Evolutionary conservation across 2,329 filamentous ascomycete species (phyloP).

Genomic region (Sporothrix humicola): DNA sequence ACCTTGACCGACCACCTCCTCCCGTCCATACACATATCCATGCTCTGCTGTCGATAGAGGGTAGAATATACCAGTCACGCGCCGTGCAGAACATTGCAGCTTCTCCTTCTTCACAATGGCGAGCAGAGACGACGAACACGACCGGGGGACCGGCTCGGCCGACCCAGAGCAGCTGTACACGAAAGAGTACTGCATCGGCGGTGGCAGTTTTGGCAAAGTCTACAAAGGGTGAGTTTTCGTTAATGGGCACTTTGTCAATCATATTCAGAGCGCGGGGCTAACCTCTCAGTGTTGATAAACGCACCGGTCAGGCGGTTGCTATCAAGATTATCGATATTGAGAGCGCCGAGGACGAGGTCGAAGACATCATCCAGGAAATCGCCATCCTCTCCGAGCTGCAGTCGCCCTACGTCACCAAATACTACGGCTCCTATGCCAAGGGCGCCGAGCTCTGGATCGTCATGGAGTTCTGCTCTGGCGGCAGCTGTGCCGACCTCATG

Average conservation of each 20-base stretch:
- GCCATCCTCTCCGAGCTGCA: conserved; percentile 95
- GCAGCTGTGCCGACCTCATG: conserved; percentile 94
- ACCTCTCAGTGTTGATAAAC: conserved; percentile 79
- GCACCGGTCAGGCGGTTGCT: conserved; percentile 89
- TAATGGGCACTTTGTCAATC: not conserved
- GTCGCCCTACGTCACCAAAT: conserved; percentile 95
- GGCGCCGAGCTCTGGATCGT: conserved; percentile 98
- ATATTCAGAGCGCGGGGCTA: conserved; percentile 23
- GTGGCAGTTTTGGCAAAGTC: conserved; percentile 97
- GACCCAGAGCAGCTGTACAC: conserved; percentile 93
- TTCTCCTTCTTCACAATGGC: conserved; percentile 28
- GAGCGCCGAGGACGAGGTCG: conserved; percentile 97
- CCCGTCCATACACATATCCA: not conserved
- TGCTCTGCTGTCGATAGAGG: conserved; percentile 8
- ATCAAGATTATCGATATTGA: conserved; percentile 99
- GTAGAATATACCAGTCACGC: not conserved
- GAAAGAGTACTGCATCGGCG: conserved; percentile 90
- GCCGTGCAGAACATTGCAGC: not conserved
- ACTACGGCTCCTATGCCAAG: conserved; percentile 95
- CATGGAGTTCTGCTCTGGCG: conserved; percentile 98
- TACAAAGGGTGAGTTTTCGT: conserved; percentile 81
- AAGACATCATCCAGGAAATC: conserved; percentile 99
- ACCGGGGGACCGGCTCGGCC: conserved; percentile 60
- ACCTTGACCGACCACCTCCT: not conserved
- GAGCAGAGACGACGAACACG: conserved; percentile 41